Percentiles rank a stretch among this genome's conserved stretches.
phyloP scores from a whole-genome alignment of 129 eudicot species.

The Mikania micrantha region DNA sequence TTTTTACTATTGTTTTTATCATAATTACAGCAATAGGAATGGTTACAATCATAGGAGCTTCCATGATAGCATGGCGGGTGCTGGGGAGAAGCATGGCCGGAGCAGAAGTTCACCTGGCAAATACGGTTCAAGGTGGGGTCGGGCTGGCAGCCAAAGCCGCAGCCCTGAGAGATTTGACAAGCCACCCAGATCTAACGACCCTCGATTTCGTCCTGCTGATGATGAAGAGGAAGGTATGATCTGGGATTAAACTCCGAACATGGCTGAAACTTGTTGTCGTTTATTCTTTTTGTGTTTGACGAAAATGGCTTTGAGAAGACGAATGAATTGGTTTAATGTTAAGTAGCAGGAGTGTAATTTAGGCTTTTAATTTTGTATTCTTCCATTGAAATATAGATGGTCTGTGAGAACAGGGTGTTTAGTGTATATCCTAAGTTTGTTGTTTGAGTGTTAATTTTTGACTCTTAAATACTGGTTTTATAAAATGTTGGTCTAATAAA shows the following conservation, averaged over 20 bases:
- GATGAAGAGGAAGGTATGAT: constrained; percentile 62
- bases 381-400: constrained; percentile 9
- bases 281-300: constrained; percentile 2
- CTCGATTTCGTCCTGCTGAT: constrained; percentile 31
- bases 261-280: neutral
- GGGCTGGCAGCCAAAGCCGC: constrained; percentile 50
- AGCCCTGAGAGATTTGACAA: constrained; percentile 45
- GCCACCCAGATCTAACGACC: constrained; percentile 16
- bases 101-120: constrained; percentile 30
- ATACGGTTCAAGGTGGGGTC: constrained; percentile 48
- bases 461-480: neutral
- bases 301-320: neutral
- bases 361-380: neutral
- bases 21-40: constrained; percentile 20
- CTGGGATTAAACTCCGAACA: constrained; percentile 22
- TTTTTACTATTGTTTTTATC: neutral
- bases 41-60: constrained; percentile 42
- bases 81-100: constrained; percentile 27
- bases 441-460: neutral
- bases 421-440: neutral
- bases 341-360: neutral
- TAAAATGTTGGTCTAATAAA: neutral
- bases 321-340: neutral
- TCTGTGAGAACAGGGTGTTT: neutral
- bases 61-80: constrained; percentile 45